Percentiles rank a stretch among this genome's conserved stretches.
These are phyloP conservation scores for Fusarium caatingaense DNA, from an alignment of 2,329 filamentous ascomycete species.

Conservation along the genomic window DNA sequence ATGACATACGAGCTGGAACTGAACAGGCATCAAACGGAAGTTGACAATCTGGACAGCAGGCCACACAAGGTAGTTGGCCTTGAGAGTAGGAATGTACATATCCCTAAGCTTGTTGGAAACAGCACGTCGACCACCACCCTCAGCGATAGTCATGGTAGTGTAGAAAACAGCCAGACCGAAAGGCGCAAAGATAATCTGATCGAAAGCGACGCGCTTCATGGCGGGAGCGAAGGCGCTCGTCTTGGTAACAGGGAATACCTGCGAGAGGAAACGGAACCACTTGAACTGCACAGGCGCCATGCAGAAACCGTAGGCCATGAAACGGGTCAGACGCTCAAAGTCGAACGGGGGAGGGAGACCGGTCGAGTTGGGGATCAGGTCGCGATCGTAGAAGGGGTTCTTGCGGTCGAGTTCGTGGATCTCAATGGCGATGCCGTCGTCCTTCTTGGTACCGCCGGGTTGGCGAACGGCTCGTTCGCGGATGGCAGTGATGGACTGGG, in stretches of 20 bases:
- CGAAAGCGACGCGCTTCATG: conserved; percentile 89
- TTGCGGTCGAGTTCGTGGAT: conserved; percentile 88
- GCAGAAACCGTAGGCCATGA: conserved; percentile 96
- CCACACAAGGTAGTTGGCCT: conserved; percentile 97
- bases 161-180: conserved; percentile 91
- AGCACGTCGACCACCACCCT: conserved; percentile 86
- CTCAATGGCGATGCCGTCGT: conserved; percentile 84
- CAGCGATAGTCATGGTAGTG: conserved; percentile 93
- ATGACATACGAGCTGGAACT: conserved; percentile 89
- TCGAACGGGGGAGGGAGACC: conserved; percentile 85
- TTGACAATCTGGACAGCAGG: conserved; percentile 96
- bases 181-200: conserved; percentile 94
- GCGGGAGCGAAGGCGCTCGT: conserved; percentile 78
- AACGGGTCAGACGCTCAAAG: conserved; percentile 91
- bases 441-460: conserved; percentile 66
- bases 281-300: conserved; percentile 96
- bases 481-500: conserved; percentile 89
- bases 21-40: conserved; percentile 93
- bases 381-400: conserved; percentile 72
- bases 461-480: conserved; percentile 75
- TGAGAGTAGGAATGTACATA: conserved; percentile 92
- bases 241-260: conserved; percentile 86
- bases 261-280: conserved; percentile 91
- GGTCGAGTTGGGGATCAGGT: conserved; percentile 73
- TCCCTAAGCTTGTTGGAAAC: conserved; percentile 88